Base-by-base conservation (phyloP, 495 filamentous ascomycete genomes). In the Penicillium daleae region DNA sequence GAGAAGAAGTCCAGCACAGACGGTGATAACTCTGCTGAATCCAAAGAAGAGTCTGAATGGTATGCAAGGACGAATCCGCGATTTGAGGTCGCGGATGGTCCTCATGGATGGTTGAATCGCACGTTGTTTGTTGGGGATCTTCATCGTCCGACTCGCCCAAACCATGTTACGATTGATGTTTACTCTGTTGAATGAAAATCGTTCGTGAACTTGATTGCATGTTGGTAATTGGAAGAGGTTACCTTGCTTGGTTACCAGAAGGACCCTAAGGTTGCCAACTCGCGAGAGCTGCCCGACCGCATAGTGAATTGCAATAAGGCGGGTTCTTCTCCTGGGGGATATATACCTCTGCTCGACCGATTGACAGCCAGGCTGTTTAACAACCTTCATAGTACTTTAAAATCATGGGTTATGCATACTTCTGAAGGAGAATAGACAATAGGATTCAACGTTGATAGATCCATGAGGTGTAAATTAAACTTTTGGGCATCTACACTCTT, bases 101-200 rank as follows among this genome's bases (percentile, higher is more conserved):
- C 35, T 10, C 33, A 58, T 51, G 46, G 13, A 4, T 63, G 61
- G 61, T 35, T 63, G 21, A 63, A 63, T 48, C 48, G 61, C 2
- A 63, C 61, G 6, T 17, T 63, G 5, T 58, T 63, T 53, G 54
- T 63, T 27, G 61, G 55, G 17, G 61, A 63, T 15, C 48, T 63
- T 53, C 61, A 39, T 46, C 56, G 49, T 24, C 55, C 48, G 0
- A n/a, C 10, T 26, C 46, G 26, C 24, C 55, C 35, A 19, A 44
- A 50, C 15, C 61, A 63, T 58, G 61, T 63, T 37, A 57, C 46
- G 6, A 63, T 63, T 63, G 61, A 63, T 46, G 48, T 58, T 7
- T 63, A 58, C 19, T 49, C 42, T 0, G 61, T 63, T 48, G 44
- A 57, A 35, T 63, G 29, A 53, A 29, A 21, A 54, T 32, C 3